phyloP scores from a whole-genome alignment of 176 grass and related monocot genomes.

The Stipa capillata region DNA sequence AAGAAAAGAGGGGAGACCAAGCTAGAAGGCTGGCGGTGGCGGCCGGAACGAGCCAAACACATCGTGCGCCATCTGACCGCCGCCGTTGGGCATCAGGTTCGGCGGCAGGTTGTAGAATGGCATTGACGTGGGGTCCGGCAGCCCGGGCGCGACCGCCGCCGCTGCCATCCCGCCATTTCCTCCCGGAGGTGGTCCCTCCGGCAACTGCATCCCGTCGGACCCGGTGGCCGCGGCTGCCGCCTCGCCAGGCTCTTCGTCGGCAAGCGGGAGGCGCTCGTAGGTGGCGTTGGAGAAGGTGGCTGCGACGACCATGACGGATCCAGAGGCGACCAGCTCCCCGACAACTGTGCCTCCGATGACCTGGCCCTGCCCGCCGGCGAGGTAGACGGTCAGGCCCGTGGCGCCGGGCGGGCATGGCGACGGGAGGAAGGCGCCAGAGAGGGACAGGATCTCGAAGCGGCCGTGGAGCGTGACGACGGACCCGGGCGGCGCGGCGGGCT shows the following conservation, averaged over 20 bases:
- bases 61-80: slow-evolving; percentile 48
- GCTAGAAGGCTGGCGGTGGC: slow-evolving; percentile 42
- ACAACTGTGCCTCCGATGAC: slow-evolving; percentile 61
- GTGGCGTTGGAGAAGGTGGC: slow-evolving; percentile 73
- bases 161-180: slow-evolving; percentile 3
- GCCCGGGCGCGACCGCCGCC: neutral
- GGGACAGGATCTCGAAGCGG: slow-evolving; percentile 76
- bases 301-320: slow-evolving; percentile 65
- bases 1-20: neutral
- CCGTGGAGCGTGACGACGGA: slow-evolving; percentile 60
- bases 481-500: slow-evolving; percentile 42
- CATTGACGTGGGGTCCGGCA: slow-evolving; percentile 34
- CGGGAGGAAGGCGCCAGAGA: slow-evolving; percentile 66
- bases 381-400: slow-evolving; percentile 53
- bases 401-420: slow-evolving; percentile 52
- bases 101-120: slow-evolving; percentile 61
- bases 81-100: slow-evolving; percentile 60
- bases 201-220: slow-evolving; percentile 15
- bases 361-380: slow-evolving; percentile 72
- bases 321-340: slow-evolving; percentile 55
- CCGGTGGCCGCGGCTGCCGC: neutral
- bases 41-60: slow-evolving; percentile 50
- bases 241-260: slow-evolving; percentile 37
- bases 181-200: slow-evolving; percentile 18
- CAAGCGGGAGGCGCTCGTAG: slow-evolving; percentile 59